phyloP scores from a whole-genome alignment of 495 filamentous ascomycete genomes.

The Tuber umbilicatum region DNA sequence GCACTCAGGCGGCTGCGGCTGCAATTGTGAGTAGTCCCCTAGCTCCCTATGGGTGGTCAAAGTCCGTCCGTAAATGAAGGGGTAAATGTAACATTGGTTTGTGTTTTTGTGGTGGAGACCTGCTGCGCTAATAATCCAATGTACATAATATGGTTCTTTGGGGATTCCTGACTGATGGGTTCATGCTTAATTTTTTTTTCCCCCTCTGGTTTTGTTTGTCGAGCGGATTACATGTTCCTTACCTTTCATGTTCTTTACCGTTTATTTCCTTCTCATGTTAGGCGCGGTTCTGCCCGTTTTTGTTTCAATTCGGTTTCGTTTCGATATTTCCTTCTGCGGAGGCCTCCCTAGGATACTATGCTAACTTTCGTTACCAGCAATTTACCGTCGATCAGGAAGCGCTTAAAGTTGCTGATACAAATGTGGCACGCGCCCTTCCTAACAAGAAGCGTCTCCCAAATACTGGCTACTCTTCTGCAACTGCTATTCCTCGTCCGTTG shows the following conservation, averaged over 20 bases:
- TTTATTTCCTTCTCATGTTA: not conserved
- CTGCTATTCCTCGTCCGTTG: constrained; percentile 56
- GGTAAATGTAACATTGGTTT: constrained; percentile 19
- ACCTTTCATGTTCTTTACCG: not conserved
- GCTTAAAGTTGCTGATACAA: constrained; percentile 81
- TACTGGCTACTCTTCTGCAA: constrained; percentile 45
- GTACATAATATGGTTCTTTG: constrained; percentile 1
- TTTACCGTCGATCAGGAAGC: constrained; percentile 98
- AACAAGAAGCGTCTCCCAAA: constrained; percentile 38
- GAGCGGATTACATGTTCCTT: not conserved
- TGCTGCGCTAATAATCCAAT: constrained; percentile 18
- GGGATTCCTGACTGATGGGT: not conserved
- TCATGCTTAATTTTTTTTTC: not conserved
- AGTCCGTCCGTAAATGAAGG: not conserved
- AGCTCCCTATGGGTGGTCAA: constrained; percentile 1
- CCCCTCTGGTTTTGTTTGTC: not conserved
- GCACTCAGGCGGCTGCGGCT: constrained; percentile 91
- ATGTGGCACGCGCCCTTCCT: constrained; percentile 53
- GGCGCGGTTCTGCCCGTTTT: constrained; percentile 4
- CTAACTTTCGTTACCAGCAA: constrained; percentile 48
- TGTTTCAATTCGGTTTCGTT: not conserved
- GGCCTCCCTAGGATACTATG: not conserved
- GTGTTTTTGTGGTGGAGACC: constrained; percentile 38
- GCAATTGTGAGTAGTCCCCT: constrained; percentile 56
- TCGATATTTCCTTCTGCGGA: not conserved